Conservation (phyloP, 441 rosid species). For the Omphalea diandra region DNA sequence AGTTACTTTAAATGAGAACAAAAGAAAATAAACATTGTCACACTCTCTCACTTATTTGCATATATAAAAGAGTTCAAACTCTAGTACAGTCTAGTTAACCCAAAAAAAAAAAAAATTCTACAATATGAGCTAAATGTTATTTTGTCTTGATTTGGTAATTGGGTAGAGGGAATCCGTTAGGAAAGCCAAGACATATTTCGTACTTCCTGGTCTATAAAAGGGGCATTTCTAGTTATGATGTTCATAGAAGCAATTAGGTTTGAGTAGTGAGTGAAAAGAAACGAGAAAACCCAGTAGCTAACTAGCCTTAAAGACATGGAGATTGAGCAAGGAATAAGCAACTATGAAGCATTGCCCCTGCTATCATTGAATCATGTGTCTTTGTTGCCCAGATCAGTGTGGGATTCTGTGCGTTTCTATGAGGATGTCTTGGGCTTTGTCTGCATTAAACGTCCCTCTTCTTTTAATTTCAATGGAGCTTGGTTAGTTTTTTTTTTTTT, state of each 20-base stretch:
- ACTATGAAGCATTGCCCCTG: constrained; percentile 42
- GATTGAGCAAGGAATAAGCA: constrained; percentile 49
- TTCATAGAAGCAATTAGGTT: not conserved
- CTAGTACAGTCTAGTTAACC: no score
- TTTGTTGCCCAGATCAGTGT: constrained; percentile 50
- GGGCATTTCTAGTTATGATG: not conserved
- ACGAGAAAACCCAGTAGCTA: not conserved
- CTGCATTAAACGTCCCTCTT: constrained; percentile 68
- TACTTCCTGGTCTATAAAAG: no score
- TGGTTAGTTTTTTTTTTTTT: constrained; percentile 35
- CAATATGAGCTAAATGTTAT: no score
- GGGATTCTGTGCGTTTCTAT: constrained; percentile 51
- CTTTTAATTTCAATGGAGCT: constrained; percentile 76
- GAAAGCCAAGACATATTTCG: no score
- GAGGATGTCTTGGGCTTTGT: constrained; percentile 62
- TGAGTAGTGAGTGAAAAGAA: not conserved
- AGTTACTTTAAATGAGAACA: no score
- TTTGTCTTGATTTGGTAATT: no score
- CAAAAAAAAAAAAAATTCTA: no score
- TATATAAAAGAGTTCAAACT: no score
- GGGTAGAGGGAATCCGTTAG: no score
- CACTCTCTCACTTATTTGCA: no score
- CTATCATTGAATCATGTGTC: constrained; percentile 66
- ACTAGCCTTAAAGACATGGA: constrained; percentile 17
- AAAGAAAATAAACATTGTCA: no score